Percentiles rank a stretch among this genome's conserved stretches.
Evolutionary conservation across 192 early-diverging fungal genomes (phyloP).

Genomic region (Backusella sp.): DNA sequence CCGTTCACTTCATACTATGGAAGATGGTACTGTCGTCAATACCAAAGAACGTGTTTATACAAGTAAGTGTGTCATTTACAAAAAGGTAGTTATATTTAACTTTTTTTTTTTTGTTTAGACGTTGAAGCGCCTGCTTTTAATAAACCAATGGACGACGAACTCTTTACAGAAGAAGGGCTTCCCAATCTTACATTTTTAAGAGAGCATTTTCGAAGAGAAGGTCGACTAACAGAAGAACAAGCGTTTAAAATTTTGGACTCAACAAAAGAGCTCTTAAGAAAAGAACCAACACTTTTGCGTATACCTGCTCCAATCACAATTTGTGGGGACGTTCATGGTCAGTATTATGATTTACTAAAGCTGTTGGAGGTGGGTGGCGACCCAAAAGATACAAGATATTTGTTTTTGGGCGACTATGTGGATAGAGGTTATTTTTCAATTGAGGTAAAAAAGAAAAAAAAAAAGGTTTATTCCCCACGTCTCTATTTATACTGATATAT

Average conservation of each 20-base stretch:
- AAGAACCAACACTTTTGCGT: conserved; percentile 81
- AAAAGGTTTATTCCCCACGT: background rate
- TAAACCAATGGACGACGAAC: conserved; percentile 43
- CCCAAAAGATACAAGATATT: conserved; percentile 78
- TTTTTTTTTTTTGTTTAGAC: conserved; percentile 26
- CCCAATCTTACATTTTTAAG: conserved; percentile 84
- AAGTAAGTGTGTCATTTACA: conserved; percentile 46
- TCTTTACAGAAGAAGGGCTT: conserved; percentile 52
- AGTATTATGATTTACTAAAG: conserved; percentile 96
- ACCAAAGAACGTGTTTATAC: conserved; percentile 69
- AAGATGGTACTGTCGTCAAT: conserved; percentile 66
- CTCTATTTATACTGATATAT: background rate
- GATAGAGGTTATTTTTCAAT: conserved; percentile 97
- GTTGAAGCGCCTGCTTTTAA: conserved; percentile 51
- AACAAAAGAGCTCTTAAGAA: conserved; percentile 72
- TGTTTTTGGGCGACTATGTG: conserved; percentile 99
- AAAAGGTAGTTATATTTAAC: background rate
- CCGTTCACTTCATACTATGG: conserved; percentile 65
- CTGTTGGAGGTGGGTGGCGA: conserved; percentile 92
- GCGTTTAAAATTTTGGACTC: conserved; percentile 80
- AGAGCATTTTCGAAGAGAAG: conserved; percentile 87
- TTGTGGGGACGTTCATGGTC: conserved; percentile 93
- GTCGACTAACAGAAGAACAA: conserved; percentile 85
- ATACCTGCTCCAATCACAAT: conserved; percentile 91
- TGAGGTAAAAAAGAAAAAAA: conserved; percentile 57